These are phyloP conservation scores for Pseudogymnoascus sp. DNA, from an alignment of 2,329 filamentous ascomycete genomes.

Conservation along the genomic window DNA sequence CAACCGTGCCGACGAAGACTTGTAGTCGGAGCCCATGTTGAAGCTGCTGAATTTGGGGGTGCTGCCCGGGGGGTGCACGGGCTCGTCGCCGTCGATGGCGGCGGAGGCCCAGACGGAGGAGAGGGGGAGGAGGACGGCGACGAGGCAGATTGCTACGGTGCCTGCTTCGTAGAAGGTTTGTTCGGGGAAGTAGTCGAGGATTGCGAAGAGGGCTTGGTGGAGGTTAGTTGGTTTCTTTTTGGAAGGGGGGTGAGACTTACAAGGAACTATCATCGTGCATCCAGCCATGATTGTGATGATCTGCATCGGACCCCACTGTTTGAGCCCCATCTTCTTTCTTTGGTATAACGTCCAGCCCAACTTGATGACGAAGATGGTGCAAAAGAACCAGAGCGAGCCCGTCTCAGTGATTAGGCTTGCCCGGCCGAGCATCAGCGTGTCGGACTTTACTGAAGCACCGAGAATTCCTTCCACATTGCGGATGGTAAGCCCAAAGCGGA, in stretches of 20 bases:
- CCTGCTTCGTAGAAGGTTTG: conserved; percentile 42
- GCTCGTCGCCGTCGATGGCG: conserved; percentile 17
- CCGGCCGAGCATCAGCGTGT: conserved; percentile 29
- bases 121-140: conserved; percentile 55
- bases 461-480: conserved; percentile 37
- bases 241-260: conserved; percentile 33
- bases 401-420: conserved; percentile 43
- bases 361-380: conserved; percentile 52
- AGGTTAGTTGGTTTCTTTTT: conserved; percentile 12
- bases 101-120: conserved; percentile 56
- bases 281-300: conserved; percentile 60
- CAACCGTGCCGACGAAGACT: background rate
- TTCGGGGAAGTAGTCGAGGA: conserved; percentile 41
- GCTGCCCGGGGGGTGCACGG: background rate
- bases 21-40: background rate
- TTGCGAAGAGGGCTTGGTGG: conserved; percentile 47
- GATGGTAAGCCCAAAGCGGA: conserved; percentile 44
- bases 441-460: conserved; percentile 11
- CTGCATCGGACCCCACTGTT: conserved; percentile 55
- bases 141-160: conserved; percentile 46
- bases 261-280: conserved; percentile 56
- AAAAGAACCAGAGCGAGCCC: conserved; percentile 52
- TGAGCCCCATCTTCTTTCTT: conserved; percentile 47
- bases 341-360: conserved; percentile 47
- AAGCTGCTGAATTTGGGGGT: background rate